These are phyloP conservation scores for Antitrichia curtipendula DNA, from an alignment of 225 moss, liverwort and hornwort species.

Conservation along the genomic window DNA sequence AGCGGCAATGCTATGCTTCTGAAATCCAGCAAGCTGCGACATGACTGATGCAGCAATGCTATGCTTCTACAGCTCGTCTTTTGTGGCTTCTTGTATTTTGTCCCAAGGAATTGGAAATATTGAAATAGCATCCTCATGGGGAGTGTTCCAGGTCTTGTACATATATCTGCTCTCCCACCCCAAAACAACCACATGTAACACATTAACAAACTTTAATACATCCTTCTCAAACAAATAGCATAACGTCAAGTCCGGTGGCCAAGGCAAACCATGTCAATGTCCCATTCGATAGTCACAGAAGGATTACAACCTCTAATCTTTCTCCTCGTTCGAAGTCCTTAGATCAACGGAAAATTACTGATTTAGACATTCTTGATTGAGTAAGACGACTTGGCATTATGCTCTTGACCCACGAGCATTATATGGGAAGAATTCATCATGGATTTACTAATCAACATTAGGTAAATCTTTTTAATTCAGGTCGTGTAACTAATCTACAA, in stretches of 20 bases:
- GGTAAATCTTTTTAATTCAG: not conserved
- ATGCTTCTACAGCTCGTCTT: not conserved
- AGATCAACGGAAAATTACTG: not conserved
- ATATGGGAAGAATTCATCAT: not conserved
- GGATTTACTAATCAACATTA: not conserved
- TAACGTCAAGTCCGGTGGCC: not conserved
- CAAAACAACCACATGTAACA: not conserved
- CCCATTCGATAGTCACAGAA: not conserved
- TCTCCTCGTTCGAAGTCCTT: not conserved
- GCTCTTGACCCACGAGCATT: not conserved
- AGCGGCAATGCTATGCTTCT: not conserved
- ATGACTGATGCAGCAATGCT: not conserved
- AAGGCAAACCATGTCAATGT: not conserved
- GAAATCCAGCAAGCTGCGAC: not conserved
- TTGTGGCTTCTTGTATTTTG: not conserved
- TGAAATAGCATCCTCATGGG: not conserved
- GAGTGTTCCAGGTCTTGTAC: slow-evolving; percentile 17
- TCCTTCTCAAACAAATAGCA: not conserved
- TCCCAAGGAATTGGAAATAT: not conserved
- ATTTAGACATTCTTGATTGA: not conserved
- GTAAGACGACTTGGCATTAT: not conserved
- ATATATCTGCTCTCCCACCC: not conserved
- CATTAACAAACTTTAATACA: not conserved
- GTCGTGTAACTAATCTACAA: not conserved
- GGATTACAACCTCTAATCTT: not conserved